Percentiles rank a stretch among this genome's conserved stretches.
Evolutionary conservation across 73 alveolate species (phyloP).

Genomic region (Paramecium sexaurelia): DNA sequence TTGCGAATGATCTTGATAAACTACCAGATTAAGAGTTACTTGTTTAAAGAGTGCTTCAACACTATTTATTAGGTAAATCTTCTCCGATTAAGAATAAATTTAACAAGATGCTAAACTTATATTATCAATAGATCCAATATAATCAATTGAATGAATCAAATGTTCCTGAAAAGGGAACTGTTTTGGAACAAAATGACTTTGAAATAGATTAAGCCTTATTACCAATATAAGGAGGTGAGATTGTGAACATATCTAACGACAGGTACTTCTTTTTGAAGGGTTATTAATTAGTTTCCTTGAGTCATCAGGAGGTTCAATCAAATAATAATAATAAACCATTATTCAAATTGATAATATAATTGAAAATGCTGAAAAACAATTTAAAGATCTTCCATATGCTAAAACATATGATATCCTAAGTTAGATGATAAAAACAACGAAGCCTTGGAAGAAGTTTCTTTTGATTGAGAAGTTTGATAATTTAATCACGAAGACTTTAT

Average conservation of each 20-base stretch:
- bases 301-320: background rate
- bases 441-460: conserved; percentile 56
- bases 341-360: background rate
- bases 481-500: background rate
- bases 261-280: background rate
- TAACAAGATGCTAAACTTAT: background rate
- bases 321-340: background rate
- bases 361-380: background rate
- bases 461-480: conserved; percentile 26
- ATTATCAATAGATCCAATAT: background rate
- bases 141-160: background rate
- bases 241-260: background rate
- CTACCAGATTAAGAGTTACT: conserved; percentile 27
- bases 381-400: conserved; percentile 26
- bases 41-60: background rate
- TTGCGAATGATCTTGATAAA: background rate
- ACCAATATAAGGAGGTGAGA: background rate
- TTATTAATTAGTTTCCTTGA: background rate
- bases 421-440: background rate
- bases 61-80: conserved; percentile 5
- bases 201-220: background rate
- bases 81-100: background rate
- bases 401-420: background rate
- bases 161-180: conserved; percentile 29
- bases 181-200: background rate